phyloP scores from a whole-genome alignment of 306 rosid genomes.

The Cicer arietinum region DNA sequence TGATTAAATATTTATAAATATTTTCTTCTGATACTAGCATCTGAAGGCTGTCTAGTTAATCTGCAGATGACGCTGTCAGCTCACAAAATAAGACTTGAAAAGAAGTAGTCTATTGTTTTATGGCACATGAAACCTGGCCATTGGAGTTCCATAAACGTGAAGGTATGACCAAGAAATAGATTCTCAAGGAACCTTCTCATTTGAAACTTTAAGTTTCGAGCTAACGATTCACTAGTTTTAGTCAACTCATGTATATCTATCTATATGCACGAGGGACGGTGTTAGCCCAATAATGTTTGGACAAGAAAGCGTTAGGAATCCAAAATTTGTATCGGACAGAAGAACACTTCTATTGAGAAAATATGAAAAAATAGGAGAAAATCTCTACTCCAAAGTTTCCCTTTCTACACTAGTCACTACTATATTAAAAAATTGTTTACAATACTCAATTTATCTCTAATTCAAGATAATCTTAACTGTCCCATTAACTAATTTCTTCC shows the following conservation, averaged over 20 bases:
- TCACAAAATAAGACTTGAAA: constrained; percentile 13
- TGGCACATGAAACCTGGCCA: not conserved
- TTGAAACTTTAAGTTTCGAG: constrained; percentile 15
- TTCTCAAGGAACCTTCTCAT: not conserved
- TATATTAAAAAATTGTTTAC: too few species aligned
- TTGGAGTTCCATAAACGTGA: constrained; percentile 24
- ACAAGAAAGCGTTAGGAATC: not conserved
- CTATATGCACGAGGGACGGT: not conserved
- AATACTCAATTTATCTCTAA: too few species aligned
- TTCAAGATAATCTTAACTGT: too few species aligned
- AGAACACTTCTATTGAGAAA: too few species aligned
- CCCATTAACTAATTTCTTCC: too few species aligned
- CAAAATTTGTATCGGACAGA: too few species aligned
- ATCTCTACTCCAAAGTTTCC: too few species aligned
- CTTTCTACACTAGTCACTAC: too few species aligned
- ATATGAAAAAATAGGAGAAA: too few species aligned
- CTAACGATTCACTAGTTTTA: constrained; percentile 13
- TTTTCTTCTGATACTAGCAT: not conserved
- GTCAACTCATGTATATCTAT: not conserved
- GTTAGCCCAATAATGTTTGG: not conserved
- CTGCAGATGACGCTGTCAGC: not conserved
- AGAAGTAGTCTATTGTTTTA: constrained; percentile 4
- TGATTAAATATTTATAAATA: constrained; percentile 9
- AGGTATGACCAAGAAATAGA: constrained; percentile 17
- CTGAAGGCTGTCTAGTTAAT: not conserved